These are phyloP conservation scores for Euphorbia lathyris DNA, from an alignment of 345 rosid species.

Conservation along the genomic window DNA sequence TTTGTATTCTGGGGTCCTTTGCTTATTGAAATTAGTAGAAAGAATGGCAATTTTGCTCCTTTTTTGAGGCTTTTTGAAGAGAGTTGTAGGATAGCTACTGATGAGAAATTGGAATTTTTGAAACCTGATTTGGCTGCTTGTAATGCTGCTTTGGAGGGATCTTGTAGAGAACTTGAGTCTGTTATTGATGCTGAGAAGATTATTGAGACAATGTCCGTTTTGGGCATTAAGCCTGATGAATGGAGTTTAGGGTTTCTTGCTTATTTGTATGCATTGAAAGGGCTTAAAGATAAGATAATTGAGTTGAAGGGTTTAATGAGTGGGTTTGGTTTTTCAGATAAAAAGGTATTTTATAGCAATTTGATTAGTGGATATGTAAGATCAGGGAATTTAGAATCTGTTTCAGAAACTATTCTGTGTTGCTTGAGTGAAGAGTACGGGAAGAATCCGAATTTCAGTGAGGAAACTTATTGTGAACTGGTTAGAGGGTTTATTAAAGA, in stretches of 20 bases:
- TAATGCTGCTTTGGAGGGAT: slow-evolving; percentile 73
- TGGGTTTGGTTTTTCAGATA: slow-evolving; percentile 53
- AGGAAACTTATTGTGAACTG: slow-evolving; percentile 57
- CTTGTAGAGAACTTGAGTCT: slow-evolving; percentile 57
- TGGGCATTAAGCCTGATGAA: slow-evolving; percentile 72
- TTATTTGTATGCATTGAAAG: slow-evolving; percentile 82
- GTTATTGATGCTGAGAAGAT: slow-evolving; percentile 62
- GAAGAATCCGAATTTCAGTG: slow-evolving; percentile 34
- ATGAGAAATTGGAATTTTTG: slow-evolving; percentile 70
- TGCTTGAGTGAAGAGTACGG: slow-evolving; percentile 39
- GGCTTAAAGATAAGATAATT: slow-evolving; percentile 51
- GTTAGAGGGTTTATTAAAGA: slow-evolving; percentile 64
- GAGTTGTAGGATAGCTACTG: slow-evolving; percentile 61
- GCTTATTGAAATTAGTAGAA: slow-evolving; percentile 53
- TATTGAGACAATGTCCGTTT: slow-evolving; percentile 63
- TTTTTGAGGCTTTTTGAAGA: slow-evolving; percentile 69
- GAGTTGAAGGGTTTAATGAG: slow-evolving; percentile 62
- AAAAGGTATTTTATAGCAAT: slow-evolving; percentile 38
- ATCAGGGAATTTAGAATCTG: slow-evolving; percentile 54
- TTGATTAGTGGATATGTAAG: slow-evolving; percentile 73
- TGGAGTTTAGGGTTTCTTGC: slow-evolving; percentile 71
- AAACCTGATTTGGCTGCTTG: slow-evolving; percentile 68
- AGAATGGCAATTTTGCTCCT: slow-evolving; percentile 40
- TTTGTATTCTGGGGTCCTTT: slow-evolving; percentile 70
- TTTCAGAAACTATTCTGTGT: slow-evolving; percentile 38